These are phyloP conservation scores for Colletotrichum salicis DNA, from an alignment of 2,329 filamentous ascomycete genomes.

Conservation along the genomic window DNA sequence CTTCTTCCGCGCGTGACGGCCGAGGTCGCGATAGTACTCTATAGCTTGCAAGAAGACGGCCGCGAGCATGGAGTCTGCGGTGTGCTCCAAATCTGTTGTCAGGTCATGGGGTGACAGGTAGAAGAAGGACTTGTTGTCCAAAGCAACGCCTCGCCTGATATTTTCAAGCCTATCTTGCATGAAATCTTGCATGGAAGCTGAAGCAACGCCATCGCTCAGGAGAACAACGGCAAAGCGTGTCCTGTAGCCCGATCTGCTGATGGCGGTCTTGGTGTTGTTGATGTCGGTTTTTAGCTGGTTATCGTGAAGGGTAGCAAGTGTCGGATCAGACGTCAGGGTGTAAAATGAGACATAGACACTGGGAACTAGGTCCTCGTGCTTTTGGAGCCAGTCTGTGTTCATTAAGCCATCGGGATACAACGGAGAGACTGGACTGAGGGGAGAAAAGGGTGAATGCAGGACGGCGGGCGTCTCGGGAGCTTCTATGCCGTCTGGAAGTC, in stretches of 20 bases:
- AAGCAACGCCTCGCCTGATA: slow-evolving; percentile 80
- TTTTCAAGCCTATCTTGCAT: slow-evolving; percentile 77
- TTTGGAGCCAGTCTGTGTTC: slow-evolving; percentile 83
- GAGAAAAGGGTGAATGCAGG: slow-evolving; percentile 93
- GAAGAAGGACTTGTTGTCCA: slow-evolving; percentile 88
- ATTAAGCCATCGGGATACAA: slow-evolving; percentile 92
- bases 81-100: slow-evolving; percentile 75
- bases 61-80: slow-evolving; percentile 77
- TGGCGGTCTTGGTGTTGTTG: slow-evolving; percentile 75
- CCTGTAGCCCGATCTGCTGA: slow-evolving; percentile 78
- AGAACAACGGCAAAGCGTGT: slow-evolving; percentile 81
- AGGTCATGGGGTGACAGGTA: slow-evolving; percentile 82
- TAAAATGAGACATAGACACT: slow-evolving; percentile 86
- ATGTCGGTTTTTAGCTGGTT: slow-evolving; percentile 91
- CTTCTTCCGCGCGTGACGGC: slow-evolving; percentile 92
- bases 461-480: slow-evolving; percentile 59
- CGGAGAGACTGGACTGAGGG: slow-evolving; percentile 82
- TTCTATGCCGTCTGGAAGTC: slow-evolving; percentile 62
- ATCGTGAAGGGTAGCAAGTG: slow-evolving; percentile 81
- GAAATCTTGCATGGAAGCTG: slow-evolving; percentile 65
- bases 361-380: slow-evolving; percentile 87
- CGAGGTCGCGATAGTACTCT: slow-evolving; percentile 94
- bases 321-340: slow-evolving; percentile 76
- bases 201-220: slow-evolving; percentile 71
- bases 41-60: slow-evolving; percentile 79